phyloP scores from a whole-genome alignment of 805 yeast genomes.

The Vanderwaltozyma yarrowii region DNA sequence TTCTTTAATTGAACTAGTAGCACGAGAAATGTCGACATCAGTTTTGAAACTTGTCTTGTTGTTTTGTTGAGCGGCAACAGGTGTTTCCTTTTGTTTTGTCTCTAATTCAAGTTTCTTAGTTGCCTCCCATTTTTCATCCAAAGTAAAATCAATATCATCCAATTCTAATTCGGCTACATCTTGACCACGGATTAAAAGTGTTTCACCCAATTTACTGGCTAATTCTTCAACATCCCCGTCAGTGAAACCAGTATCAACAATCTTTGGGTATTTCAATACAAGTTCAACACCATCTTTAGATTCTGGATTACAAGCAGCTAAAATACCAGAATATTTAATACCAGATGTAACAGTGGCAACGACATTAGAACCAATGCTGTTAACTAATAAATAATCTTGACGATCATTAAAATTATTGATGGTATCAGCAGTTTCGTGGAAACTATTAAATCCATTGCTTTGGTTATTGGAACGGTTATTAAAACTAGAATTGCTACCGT shows the following conservation, averaged over 20 bases:
- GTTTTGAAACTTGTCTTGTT: slow-evolving; percentile 48
- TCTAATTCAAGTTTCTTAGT: slow-evolving; percentile 7
- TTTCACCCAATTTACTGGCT: slow-evolving; percentile 16
- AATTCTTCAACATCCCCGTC: slow-evolving; percentile 10
- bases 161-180: slow-evolving; percentile 35
- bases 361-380: slow-evolving; percentile 49
- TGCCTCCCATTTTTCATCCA: slow-evolving; percentile 6
- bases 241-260: slow-evolving; percentile 29
- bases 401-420: slow-evolving; percentile 42
- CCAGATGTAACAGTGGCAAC: slow-evolving; percentile 57
- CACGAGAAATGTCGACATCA: slow-evolving; percentile 71
- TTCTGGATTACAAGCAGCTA: slow-evolving; percentile 38
- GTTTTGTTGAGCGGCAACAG: slow-evolving; percentile 8
- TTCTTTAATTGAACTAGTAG: slow-evolving; percentile 36
- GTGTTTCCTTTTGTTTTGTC: slow-evolving; percentile 5
- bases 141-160: slow-evolving; percentile 21
- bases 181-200: slow-evolving; percentile 23
- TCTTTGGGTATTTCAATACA: slow-evolving; percentile 42
- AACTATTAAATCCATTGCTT: slow-evolving; percentile 2
- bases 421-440: slow-evolving; percentile 21
- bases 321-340: slow-evolving; percentile 45
- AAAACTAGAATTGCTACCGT: neutral
- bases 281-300: slow-evolving; percentile 43
- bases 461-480: neutral
- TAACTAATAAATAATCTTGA: slow-evolving; percentile 42